These are phyloP conservation scores for Perkinsus marinus DNA, from an alignment of 169 alveolate species.

Conservation along the genomic window DNA sequence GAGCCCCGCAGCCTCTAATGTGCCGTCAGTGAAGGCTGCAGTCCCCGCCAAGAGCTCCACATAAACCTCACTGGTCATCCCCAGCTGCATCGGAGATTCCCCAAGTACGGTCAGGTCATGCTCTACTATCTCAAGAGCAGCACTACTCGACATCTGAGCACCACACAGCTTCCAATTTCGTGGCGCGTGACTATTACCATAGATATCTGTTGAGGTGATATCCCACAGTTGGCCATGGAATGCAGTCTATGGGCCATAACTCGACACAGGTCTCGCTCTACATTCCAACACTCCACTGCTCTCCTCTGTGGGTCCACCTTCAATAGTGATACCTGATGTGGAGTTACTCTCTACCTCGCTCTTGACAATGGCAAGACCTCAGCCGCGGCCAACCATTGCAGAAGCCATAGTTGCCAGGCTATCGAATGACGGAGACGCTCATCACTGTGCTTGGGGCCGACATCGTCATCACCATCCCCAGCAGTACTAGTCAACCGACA, in stretches of 20 bases:
- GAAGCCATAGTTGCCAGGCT: not conserved
- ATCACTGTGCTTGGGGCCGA: not conserved
- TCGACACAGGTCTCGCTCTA: not conserved
- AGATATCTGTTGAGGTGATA: not conserved
- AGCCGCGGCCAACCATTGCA: not conserved
- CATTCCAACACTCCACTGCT: not conserved
- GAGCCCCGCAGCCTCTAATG: not conserved
- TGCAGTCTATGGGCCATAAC: not conserved
- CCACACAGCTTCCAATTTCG: not conserved
- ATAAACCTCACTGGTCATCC: not conserved
- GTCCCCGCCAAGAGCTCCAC: not conserved
- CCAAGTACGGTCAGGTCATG: not conserved
- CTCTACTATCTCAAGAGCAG: not conserved
- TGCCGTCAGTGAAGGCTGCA: not conserved
- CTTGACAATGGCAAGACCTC: not conserved
- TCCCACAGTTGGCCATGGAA: not conserved
- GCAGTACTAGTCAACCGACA: not conserved
- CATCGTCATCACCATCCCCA: not conserved
- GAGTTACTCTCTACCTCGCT: too few relatives aligned
- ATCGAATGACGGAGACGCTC: not conserved
- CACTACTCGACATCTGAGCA: not conserved
- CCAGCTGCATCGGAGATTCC: not conserved
- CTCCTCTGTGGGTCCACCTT: not conserved
- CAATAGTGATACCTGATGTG: not conserved
- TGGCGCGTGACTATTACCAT: not conserved